A percentile compares a stretch with the other conserved stretches of the same genome.
Conservation (phyloP, 768 basidiomycete species). For the Mycena latifolia region DNA sequence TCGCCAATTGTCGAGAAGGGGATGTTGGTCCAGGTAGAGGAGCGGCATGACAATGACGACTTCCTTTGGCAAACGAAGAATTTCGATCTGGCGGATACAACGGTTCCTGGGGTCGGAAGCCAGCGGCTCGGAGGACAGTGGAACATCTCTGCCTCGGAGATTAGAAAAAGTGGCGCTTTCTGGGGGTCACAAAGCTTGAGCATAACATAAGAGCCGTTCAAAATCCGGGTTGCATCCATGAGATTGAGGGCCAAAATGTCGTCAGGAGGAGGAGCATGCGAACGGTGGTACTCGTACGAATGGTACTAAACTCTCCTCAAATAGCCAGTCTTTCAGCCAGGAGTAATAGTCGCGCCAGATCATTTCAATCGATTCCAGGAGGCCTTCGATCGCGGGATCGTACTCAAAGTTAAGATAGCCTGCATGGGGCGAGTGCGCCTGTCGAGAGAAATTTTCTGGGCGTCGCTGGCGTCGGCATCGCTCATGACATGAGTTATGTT, state of each 20-base stretch:
- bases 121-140: constrained; percentile 37
- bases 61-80: constrained; percentile 32
- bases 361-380: background rate
- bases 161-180: constrained; percentile 29
- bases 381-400: background rate
- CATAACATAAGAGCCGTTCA: constrained; percentile 37
- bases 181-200: constrained; percentile 35
- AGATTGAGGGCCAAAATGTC: background rate
- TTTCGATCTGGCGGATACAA: constrained; percentile 42
- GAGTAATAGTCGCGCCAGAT: constrained; percentile 20
- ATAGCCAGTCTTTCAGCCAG: constrained; percentile 21
- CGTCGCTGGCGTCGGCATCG: too few species aligned
- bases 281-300: background rate
- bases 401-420: too few species aligned
- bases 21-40: constrained; percentile 32
- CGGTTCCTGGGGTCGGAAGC: constrained; percentile 43
- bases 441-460: too few species aligned
- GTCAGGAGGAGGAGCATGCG: background rate
- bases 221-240: constrained; percentile 11
- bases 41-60: constrained; percentile 46
- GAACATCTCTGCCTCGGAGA: background rate
- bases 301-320: background rate
- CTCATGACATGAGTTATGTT: too few species aligned
- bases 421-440: too few species aligned
- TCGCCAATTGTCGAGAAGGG: constrained; percentile 46